Base-by-base conservation (phyloP, 1,284 basidiomycete genomes). In the Malassezia globosa region DNA sequence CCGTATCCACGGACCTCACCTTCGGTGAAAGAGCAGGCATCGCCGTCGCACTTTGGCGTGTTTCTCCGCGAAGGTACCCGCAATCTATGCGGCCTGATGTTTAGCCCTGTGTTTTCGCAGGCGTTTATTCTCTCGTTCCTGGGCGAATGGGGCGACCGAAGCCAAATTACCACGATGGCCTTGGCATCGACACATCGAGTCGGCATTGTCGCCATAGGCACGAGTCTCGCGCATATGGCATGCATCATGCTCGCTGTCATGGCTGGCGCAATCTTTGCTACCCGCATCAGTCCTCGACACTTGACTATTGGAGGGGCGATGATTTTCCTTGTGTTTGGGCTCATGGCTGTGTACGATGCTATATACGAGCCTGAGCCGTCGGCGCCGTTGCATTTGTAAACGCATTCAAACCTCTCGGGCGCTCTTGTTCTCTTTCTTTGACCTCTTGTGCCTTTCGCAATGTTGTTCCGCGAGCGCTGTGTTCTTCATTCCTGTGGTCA, bases 131-230 rank as follows among this genome's bases (percentile, higher is more conserved):
- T 97, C 48, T 96, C 92, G 0, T 97, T 97, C 73, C 77, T 97
- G 10, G 94, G 90, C 19, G 92, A 97, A 73, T 97, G 92, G 92
- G 94, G 92, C 1, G 94, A 97, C 74, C 76, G 92, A 37, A 89
- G 85, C 66, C 94, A 97, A 75, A 92, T 97, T 61, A 85, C 94
- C 0, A 97, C 92, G 0, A 95, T 97, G 59, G 90, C 88, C 2
- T 77, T 97, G 40, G 94, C 85, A 1, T 90, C 92, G 27, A 87
- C 92, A 21, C 87, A 96, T 76, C 46, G 44, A 23, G 37, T 40
- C 21, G 19, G 25, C 19, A 37, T 48, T 26, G 51, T 53, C 19
- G 51, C 46, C 5, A 33, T 53, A 27, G 38, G 40, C 38, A 52
- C 50, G 26, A 47, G 44, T 33, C 34, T 52, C n/a, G 50, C 42